These are phyloP conservation scores for Podaxis sp. DNA, from an alignment of 768 basidiomycete species.

Conservation along the genomic window DNA sequence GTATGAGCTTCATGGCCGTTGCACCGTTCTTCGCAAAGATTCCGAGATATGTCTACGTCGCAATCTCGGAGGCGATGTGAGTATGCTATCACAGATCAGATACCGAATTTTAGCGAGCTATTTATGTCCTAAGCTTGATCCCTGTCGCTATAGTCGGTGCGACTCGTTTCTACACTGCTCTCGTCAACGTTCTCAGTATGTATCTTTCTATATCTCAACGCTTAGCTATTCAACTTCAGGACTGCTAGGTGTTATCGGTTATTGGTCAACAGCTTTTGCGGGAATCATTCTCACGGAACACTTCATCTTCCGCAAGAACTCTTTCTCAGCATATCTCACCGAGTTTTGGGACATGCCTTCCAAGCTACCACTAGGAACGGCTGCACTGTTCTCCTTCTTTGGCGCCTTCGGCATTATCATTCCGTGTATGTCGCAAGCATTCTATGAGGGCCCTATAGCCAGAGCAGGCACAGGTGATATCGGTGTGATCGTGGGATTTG, in stretches of 20 bases:
- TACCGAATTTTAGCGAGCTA: not conserved
- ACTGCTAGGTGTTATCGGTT: conserved; percentile 44
- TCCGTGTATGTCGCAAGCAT: conserved; percentile 70
- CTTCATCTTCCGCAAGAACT: conserved; percentile 54
- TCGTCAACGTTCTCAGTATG: conserved; percentile 65
- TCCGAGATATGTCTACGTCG: conserved; percentile 67
- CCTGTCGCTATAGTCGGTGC: conserved; percentile 72
- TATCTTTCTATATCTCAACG: conserved; percentile 21
- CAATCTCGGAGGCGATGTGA: conserved; percentile 67
- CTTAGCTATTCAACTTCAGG: not conserved
- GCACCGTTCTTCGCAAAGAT: conserved; percentile 52
- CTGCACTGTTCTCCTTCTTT: conserved; percentile 53
- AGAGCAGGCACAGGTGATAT: conserved; percentile 61
- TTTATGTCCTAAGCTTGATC: conserved; percentile 45
- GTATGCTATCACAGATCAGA: conserved; percentile 24
- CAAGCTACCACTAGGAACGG: conserved; percentile 59
- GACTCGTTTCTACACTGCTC: conserved; percentile 59
- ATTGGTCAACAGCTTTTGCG: conserved; percentile 58
- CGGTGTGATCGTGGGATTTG: conserved; percentile 63
- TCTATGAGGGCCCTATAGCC: conserved; percentile 73
- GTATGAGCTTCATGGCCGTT: conserved; percentile 65
- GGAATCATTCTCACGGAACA: conserved; percentile 68
- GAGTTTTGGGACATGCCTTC: conserved; percentile 53
- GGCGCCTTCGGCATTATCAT: conserved; percentile 57
- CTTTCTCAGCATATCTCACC: conserved; percentile 49